Base-by-base conservation (phyloP, 805 yeast species). In the Metschnikowia vanudenii region DNA sequence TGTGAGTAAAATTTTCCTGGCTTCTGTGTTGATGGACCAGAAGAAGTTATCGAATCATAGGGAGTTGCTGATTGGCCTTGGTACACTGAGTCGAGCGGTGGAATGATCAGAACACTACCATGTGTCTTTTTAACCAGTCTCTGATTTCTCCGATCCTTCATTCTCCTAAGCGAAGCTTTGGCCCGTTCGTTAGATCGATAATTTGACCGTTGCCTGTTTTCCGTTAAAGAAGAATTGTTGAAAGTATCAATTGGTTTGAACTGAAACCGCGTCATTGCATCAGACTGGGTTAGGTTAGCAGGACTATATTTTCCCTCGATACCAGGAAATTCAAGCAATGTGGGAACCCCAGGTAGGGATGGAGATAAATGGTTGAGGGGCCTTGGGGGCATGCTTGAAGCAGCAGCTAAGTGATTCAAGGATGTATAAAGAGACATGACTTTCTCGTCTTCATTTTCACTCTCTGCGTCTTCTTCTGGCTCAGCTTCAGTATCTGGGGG, bases 351-450 rank as follows among this genome's bases (percentile, higher is more conserved):
- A 18, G 54, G 50, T 29, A 56, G 53, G 19, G 58, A 50, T 3
- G 43, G 18, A 6, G 47, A 16, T 6, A 49, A 40, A 18, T 43
- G 46, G 14, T 41, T 49, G 9, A 42, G 51, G 2, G 57, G 51
- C 14, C 54, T 30, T 7, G 51, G 24, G 17, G 47, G 41, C 31
- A 50, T 35, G 8, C 39, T 47, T 4, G 52, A 30, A 16, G 44
- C 26, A 38, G 50, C 44, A 9, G 48, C 44, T 49, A 30, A 54
- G 28, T 67, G 70, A 37, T 69, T 68, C 57, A 82, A 60, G 0
- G 84, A 77, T 0, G 85, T 76, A 56, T 82, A 82, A 18, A 82
- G 61, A 0, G 87, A 81, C 87, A 83, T 81, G 0, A 82, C 84
- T 11, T 80, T 79, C 54, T 83, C 88, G 60, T 83, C 87, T 56